Evolutionary conservation across 1,139 yeast species (phyloP).

Genomic region (Yamadazyma pseudoaaseri): DNA sequence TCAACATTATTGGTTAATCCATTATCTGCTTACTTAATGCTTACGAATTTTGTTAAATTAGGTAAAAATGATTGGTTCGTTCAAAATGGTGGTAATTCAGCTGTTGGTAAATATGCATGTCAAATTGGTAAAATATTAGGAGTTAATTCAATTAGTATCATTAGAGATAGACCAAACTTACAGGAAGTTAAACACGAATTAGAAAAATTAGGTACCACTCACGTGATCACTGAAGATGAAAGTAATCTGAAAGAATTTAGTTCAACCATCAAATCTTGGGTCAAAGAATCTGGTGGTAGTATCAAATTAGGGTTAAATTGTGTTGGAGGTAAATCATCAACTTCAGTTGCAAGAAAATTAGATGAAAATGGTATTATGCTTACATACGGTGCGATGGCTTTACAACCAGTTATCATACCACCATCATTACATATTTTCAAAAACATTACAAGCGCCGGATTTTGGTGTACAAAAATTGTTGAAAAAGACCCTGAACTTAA

Average conservation of each 20-base stretch:
- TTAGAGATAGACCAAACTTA: conserved; percentile 79
- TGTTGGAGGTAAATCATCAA: conserved; percentile 85
- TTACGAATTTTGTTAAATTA: conserved; percentile 65
- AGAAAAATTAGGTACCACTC: conserved; percentile 68
- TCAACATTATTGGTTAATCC: conserved; percentile 94
- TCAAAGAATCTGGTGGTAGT: conserved; percentile 51
- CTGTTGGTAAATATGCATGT: conserved; percentile 91
- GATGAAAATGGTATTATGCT: conserved; percentile 66
- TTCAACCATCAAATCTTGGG: conserved; percentile 60
- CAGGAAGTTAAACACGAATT: conserved; percentile 62
- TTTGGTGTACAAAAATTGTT: conserved; percentile 87
- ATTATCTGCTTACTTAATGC: conserved; percentile 86
- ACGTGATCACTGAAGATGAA: conserved; percentile 87
- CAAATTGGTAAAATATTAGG: conserved; percentile 83
- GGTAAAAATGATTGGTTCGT: conserved; percentile 85
- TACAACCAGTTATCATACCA: conserved; percentile 88
- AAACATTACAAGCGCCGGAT: conserved; percentile 81
- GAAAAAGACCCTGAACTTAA: conserved; percentile 65
- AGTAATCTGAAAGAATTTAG: conserved; percentile 66
- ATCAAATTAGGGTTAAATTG: conserved; percentile 84
- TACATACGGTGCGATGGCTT: conserved; percentile 98
- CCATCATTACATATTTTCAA: conserved; percentile 89
- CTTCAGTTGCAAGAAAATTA: conserved; percentile 80
- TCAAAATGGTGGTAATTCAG: conserved; percentile 96
- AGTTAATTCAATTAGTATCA: conserved; percentile 78